Conservation (phyloP, 129 eudicot species). For the Saposhnikovia divaricata region DNA sequence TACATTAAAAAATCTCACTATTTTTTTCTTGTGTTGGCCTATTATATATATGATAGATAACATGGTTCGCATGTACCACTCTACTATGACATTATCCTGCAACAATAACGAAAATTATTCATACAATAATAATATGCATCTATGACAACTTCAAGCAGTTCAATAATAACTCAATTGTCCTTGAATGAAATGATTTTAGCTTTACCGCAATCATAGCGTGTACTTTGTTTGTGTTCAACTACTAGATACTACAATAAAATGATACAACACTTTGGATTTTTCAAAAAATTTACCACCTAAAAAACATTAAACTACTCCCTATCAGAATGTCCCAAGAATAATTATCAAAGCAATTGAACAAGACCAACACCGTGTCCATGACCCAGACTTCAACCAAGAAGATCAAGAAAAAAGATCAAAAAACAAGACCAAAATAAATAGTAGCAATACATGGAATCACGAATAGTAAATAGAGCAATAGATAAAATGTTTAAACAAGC, state of each 20-base stretch:
- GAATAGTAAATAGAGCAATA: no score
- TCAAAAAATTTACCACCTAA: constrained; percentile 58
- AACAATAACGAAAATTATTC: not conserved
- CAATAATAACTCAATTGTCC: not conserved
- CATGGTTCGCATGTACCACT: no score
- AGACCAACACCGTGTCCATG: not conserved
- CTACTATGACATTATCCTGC: constrained; percentile 31
- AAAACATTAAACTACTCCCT: not conserved
- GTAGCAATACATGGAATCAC: no score
- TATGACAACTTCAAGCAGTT: not conserved
- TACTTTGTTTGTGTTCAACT: not conserved
- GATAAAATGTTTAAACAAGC: no score
- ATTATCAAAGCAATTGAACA: not conserved
- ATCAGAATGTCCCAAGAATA: no score
- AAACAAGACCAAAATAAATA: not conserved
- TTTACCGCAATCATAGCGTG: not conserved
- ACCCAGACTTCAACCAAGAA: not conserved
- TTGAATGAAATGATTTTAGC: not conserved
- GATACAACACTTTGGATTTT: constrained; percentile 9
- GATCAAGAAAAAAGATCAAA: not conserved
- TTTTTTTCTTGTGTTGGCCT: no score
- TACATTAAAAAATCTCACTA: no score
- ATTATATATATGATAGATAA: no score
- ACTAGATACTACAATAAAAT: not conserved
- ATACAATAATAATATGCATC: not conserved